Percentiles rank a stretch among this genome's conserved stretches.
Evolutionary conservation across 2,329 filamentous ascomycete species (phyloP).

Genomic region (Neospermospora avenae): DNA sequence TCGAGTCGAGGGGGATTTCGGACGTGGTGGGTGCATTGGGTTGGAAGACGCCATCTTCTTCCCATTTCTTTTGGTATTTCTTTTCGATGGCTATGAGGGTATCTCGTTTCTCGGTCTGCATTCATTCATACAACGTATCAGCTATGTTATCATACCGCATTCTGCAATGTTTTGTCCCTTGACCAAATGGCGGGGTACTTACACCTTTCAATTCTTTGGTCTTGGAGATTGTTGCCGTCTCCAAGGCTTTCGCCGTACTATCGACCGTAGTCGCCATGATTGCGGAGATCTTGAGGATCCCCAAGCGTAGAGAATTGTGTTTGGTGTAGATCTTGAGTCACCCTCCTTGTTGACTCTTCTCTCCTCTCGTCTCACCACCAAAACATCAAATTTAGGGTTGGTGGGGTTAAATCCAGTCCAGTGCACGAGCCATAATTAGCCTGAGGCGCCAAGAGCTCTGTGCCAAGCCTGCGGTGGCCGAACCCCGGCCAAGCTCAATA

Average conservation of each 20-base stretch:
- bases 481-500: background rate
- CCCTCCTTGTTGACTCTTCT: conserved; percentile 10
- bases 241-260: conserved; percentile 43
- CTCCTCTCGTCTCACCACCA: conserved; percentile 12
- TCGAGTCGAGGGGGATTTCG: conserved; percentile 73
- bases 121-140: no score
- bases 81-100: conserved; percentile 80
- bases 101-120: conserved; percentile 81
- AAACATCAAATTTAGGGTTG: conserved; percentile 23
- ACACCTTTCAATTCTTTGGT: conserved; percentile 60
- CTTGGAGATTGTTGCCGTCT: conserved; percentile 52
- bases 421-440: background rate
- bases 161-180: conserved; percentile 16
- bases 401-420: conserved; percentile 26
- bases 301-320: conserved; percentile 7
- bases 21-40: conserved; percentile 75
- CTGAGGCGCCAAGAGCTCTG: conserved; percentile 13
- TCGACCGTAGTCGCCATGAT: conserved; percentile 43
- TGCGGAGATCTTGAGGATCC: conserved; percentile 17
- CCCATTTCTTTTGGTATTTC: conserved; percentile 87
- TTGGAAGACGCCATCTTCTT: conserved; percentile 75
- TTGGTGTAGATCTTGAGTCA: conserved; percentile 15
- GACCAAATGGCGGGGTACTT: conserved; percentile 33
- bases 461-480: no score
- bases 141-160: no score